phyloP scores from a whole-genome alignment of 192 early-diverging fungal species.

The Coemansia sp. region DNA sequence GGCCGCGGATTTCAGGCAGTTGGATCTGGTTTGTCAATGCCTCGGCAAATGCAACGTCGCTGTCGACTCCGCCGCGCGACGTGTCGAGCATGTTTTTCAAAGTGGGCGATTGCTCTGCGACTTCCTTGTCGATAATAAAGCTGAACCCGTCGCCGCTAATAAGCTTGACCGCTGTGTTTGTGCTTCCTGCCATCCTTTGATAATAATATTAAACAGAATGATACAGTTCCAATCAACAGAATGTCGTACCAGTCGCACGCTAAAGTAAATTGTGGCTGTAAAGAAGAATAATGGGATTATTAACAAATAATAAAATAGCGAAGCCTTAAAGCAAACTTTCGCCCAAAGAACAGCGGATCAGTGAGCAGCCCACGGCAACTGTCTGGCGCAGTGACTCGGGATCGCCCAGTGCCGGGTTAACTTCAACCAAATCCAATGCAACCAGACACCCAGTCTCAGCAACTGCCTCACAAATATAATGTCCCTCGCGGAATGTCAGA shows the following conservation, averaged over 20 bases:
- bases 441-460: constrained; percentile 84
- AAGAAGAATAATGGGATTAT: constrained; percentile 29
- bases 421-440: constrained; percentile 91
- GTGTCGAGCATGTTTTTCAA: constrained; percentile 92
- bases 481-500: constrained; percentile 94
- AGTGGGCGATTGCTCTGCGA: constrained; percentile 88
- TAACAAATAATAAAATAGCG: constrained; percentile 18
- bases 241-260: no score
- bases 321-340: constrained; percentile 63
- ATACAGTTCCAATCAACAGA: no score
- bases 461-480: constrained; percentile 92
- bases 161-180: constrained; percentile 45
- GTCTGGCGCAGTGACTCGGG: constrained; percentile 76
- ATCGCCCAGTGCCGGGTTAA: constrained; percentile 84
- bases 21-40: constrained; percentile 80
- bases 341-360: constrained; percentile 81
- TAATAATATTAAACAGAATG: constrained; percentile 37
- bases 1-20: constrained; percentile 90
- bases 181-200: neutral
- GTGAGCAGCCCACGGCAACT: constrained; percentile 85
- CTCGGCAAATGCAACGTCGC: constrained; percentile 75
- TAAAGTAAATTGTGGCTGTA: constrained; percentile 1
- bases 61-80: constrained; percentile 53
- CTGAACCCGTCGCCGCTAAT: constrained; percentile 73
- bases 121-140: constrained; percentile 77